These are phyloP conservation scores for Wickerhamomyces chaumierensis DNA, from an alignment of 805 yeast species.

Conservation along the genomic window DNA sequence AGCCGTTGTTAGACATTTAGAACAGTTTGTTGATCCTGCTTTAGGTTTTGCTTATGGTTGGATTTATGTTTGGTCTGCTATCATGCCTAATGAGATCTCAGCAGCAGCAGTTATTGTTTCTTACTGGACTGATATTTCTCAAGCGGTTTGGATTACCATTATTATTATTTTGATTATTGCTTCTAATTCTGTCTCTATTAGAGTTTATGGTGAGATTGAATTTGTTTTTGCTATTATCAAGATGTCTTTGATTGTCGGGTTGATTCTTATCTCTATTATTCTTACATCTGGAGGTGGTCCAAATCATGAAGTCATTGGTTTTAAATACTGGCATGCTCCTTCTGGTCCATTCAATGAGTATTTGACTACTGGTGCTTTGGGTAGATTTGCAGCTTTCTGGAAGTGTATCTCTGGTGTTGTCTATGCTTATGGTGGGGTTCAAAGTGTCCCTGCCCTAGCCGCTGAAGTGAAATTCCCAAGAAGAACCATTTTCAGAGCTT, in stretches of 20 bases:
- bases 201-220: constrained; percentile 35
- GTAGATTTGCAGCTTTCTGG: constrained; percentile 48
- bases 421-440: constrained; percentile 48
- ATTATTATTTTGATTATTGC: constrained; percentile 25
- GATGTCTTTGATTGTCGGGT: constrained; percentile 47
- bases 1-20: constrained; percentile 25
- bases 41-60: constrained; percentile 37
- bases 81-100: constrained; percentile 32
- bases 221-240: constrained; percentile 54
- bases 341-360: constrained; percentile 21
- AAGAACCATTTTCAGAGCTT: constrained; percentile 46
- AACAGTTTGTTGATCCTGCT: constrained; percentile 30
- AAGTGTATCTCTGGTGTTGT: constrained; percentile 51
- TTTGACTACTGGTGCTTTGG: constrained; percentile 28
- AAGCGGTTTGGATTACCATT: constrained; percentile 33
- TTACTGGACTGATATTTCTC: constrained; percentile 33
- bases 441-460: constrained; percentile 41
- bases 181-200: constrained; percentile 25
- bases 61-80: constrained; percentile 27
- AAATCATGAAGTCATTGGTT: constrained; percentile 22
- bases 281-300: constrained; percentile 60
- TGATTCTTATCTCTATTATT: constrained; percentile 36
- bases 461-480: constrained; percentile 49
- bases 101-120: constrained; percentile 33
- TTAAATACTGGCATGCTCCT: constrained; percentile 20